Base-by-base conservation (phyloP, 495 filamentous ascomycete genomes). In the Lepidopterella palustris region DNA sequence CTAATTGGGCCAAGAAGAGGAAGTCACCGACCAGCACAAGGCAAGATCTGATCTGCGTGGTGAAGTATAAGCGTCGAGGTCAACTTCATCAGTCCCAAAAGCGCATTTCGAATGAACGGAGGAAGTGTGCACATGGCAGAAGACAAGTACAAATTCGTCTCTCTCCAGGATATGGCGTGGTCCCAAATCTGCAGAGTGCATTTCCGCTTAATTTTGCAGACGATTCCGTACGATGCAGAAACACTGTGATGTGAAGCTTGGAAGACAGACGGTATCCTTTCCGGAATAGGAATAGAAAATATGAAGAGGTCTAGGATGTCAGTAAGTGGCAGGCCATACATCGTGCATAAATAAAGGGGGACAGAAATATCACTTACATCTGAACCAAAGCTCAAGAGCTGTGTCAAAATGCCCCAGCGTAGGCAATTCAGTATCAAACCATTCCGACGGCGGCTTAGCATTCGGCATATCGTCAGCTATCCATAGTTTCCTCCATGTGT, bases 161-260 rank as follows among this genome's bases (percentile, higher is more conserved):
- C 84, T 61, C 84, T 73, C 81, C 81, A 87, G 45, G 76, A 78
- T 59, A 87, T 87, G 49, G 81, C 82, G 60, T 87, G 84, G 59
- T 87, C 84, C 84, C 84, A 87, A 58, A 87, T 82, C 59, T 84
- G 81, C 40, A 85, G 73, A 0, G 80, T 84, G 56, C 79, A 81
- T 32, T 78, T 77, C 15, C 82, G 75, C 65, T 82, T 82, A 49
- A 84, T 75, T 68, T 86, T 87, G 71, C 82, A 83, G n/a, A 86
- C 76, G 27, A 86, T 78, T 18, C 84, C 84, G 47, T 86, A 87
- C 0, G 82, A 79, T 9, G 82, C 82, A 59, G 81, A 81, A 47
- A 83, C 78, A 61, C 81, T 82, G 68, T 87, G 84, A 50, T 87
- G 84, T 0, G 84, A 85, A 18, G 80, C 80, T 67, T 87, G 84